These are phyloP conservation scores for Roridomyces roridus DNA, from an alignment of 768 basidiomycete species.

Conservation along the genomic window DNA sequence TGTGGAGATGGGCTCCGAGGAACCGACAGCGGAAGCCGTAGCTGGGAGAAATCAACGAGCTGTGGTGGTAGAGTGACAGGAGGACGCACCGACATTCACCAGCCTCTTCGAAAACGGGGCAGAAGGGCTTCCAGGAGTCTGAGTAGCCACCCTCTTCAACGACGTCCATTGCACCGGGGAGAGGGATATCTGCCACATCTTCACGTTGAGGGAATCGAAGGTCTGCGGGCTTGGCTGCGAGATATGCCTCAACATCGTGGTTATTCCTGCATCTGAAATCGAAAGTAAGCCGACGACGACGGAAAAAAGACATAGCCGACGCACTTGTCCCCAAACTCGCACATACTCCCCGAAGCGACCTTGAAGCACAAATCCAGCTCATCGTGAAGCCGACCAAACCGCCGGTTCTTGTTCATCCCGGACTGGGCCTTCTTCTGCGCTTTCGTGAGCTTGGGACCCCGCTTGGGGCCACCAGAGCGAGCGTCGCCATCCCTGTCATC, in stretches of 20 bases:
- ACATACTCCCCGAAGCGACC: conserved; percentile 71
- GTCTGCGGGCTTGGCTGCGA: conserved; percentile 77
- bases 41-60: conserved; percentile 29
- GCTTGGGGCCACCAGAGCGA: conserved; percentile 32
- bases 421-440: conserved; percentile 75
- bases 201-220: conserved; percentile 60
- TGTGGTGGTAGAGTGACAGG: background rate
- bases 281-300: conserved; percentile 31
- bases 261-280: conserved; percentile 71
- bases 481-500: conserved; percentile 14
- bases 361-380: conserved; percentile 85
- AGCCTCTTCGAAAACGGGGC: conserved; percentile 70
- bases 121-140: conserved; percentile 48
- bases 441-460: conserved; percentile 50
- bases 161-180: conserved; percentile 46
- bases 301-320: conserved; percentile 39
- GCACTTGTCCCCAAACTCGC: conserved; percentile 74
- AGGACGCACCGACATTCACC: conserved; percentile 72
- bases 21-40: conserved; percentile 93
- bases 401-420: conserved; percentile 85
- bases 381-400: conserved; percentile 80
- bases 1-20: conserved; percentile 75
- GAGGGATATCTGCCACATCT: conserved; percentile 46
- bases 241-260: conserved; percentile 80
- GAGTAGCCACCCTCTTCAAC: conserved; percentile 16